phyloP scores from a whole-genome alignment of 129 eudicot genomes.

The Solidago caesia region DNA sequence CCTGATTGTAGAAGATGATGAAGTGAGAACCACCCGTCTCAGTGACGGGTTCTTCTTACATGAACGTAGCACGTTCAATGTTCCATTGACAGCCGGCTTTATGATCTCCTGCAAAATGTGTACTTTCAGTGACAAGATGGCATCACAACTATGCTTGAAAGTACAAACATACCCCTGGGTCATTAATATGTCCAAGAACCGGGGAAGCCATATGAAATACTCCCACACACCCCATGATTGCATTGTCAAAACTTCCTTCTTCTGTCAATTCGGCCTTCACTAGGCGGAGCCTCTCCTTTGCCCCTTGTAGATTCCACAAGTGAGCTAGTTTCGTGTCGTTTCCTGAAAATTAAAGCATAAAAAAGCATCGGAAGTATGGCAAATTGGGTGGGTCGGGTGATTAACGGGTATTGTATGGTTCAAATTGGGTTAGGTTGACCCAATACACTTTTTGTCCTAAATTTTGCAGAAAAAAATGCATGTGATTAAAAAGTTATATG shows the following conservation, averaged over 20 bases:
- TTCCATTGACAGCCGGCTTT: slow-evolving; percentile 82
- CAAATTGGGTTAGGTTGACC: background rate
- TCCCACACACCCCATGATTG: slow-evolving; percentile 74
- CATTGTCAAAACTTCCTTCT: slow-evolving; percentile 84
- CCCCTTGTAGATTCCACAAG: slow-evolving; percentile 81
- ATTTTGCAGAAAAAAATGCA: too few relatives aligned
- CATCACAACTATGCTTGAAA: background rate
- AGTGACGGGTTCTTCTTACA: slow-evolving; percentile 77
- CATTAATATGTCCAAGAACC: slow-evolving; percentile 47
- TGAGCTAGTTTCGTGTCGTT: slow-evolving; percentile 67
- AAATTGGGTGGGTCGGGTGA: background rate
- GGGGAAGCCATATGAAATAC: slow-evolving; percentile 98
- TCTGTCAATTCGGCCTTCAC: slow-evolving; percentile 66
- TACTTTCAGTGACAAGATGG: background rate
- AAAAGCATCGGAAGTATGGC: background rate
- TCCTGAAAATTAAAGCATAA: slow-evolving; percentile 36
- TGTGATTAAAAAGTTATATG: too few relatives aligned
- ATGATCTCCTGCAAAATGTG: slow-evolving; percentile 55
- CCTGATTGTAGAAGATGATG: slow-evolving; percentile 85
- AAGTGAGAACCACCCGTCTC: slow-evolving; percentile 83
- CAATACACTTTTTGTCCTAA: background rate
- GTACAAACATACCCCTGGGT: slow-evolving; percentile 51
- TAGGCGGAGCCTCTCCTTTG: slow-evolving; percentile 73
- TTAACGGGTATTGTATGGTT: background rate
- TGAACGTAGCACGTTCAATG: slow-evolving; percentile 82